Base-by-base conservation (phyloP, 805 yeast species). In the Teunomyces gatunensis region DNA sequence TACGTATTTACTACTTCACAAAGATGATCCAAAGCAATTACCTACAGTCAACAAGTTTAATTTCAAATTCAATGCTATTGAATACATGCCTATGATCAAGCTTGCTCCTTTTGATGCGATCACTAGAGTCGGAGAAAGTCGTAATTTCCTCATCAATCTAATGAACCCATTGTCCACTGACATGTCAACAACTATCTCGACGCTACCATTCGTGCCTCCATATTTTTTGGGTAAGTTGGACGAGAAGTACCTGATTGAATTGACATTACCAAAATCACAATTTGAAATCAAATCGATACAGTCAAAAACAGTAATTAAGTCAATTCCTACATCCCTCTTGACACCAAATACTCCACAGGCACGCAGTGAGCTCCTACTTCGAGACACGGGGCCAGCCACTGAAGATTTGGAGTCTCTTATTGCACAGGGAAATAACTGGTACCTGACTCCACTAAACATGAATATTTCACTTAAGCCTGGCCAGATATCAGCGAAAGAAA, bases 311-410 rank as follows among this genome's bases (percentile, higher is more conserved):
- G 44, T 64, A 17, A 54, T 70, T 17, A 63, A 69, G 30, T 52
- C 64, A 1, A 60, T 72, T 1, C 77, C 77, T 1, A 67, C 75
- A 5, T 54, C 64, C 2, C 60, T 54, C 23, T 47, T 72, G 29
- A 67, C 71, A 1, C 48, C 59, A 11, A 47, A 57, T 15, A 67
- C 73, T 1, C 56, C 61, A 7, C 45, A 54, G 1, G 58, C 71
- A 5, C 58, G 69, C 20, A 60, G 69, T 1, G 77, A 72, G 47
- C 43, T 59, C 23, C 51, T 64, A 21, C 49, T 63, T 40, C 47
- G 75, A 11, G 37, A 35, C 13, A 18, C 29, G 4, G 51, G 45
- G 23, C 40, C 29, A 15, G 12, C 17, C 20, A 42, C 45, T 3
- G 51, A 48, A n/a, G 39, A 46, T 21, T 39, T 48, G 40, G 53